Evolutionary conservation across 176 grass and related monocot species (phyloP).

Genomic region (Tuctoria greenei): DNA sequence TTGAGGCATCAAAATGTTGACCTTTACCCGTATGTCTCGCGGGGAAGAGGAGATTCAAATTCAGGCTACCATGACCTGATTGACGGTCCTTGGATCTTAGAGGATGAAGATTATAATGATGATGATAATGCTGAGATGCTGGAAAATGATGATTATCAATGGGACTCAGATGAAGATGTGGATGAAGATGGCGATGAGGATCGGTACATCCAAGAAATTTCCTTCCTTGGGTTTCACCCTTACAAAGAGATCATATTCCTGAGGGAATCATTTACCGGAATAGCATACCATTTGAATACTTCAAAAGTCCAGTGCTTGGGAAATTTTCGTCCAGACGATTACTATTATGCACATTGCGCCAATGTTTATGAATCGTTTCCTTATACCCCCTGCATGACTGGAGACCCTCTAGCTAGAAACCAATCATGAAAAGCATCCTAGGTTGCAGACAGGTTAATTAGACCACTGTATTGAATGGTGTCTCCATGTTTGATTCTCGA

Average conservation of each 20-base stretch:
- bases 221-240: constrained; percentile 1
- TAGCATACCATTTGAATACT: constrained; percentile 21
- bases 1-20: neutral
- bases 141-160: neutral
- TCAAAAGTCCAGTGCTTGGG: constrained; percentile 5
- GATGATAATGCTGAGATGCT: neutral
- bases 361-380: neutral
- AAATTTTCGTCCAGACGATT: neutral
- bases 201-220: too few species aligned
- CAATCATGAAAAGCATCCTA: neutral
- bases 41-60: neutral
- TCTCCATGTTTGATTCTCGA: too few species aligned
- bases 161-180: constrained; percentile 6
- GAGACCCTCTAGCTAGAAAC: neutral
- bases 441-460: neutral
- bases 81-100: neutral
- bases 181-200: neutral
- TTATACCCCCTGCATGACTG: neutral
- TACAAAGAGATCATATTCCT: constrained; percentile 19
- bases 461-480: too few species aligned
- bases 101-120: neutral
- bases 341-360: neutral
- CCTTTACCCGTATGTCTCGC: neutral
- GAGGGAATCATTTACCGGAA: neutral
- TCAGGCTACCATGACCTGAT: neutral